Evolutionary conservation across 1,139 yeast genomes (phyloP).

Genomic region (Suhomyces chickasaworum): DNA sequence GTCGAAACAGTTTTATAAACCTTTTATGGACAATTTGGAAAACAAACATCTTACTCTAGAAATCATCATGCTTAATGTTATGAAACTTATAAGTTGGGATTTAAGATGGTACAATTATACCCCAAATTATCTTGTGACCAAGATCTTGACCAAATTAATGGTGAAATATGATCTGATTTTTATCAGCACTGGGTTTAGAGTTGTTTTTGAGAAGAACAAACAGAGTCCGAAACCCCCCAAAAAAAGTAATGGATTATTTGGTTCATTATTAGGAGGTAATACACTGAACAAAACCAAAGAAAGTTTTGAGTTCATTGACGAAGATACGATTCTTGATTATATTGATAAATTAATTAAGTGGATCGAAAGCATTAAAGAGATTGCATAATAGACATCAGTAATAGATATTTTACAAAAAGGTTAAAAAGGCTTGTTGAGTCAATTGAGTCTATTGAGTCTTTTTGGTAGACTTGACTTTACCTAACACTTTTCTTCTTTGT

Average conservation of each 20-base stretch:
- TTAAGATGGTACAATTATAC: conserved; percentile 46
- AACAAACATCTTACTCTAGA: conserved; percentile 37
- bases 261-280: conserved; percentile 20
- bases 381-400: not conserved
- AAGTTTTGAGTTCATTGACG: conserved; percentile 29
- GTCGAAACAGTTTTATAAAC: conserved; percentile 24
- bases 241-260: conserved; percentile 1
- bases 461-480: conserved; percentile 20
- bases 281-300: conserved; percentile 14
- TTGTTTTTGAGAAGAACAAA: conserved; percentile 40
- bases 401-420: too few relatives aligned
- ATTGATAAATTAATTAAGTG: conserved; percentile 34
- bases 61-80: conserved; percentile 35
- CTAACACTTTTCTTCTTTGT: conserved; percentile 75
- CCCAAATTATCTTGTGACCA: conserved; percentile 35
- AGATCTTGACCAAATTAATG: conserved; percentile 33
- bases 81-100: conserved; percentile 43
- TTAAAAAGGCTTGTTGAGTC: too few relatives aligned
- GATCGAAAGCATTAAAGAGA: conserved; percentile 27
- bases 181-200: conserved; percentile 34
- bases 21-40: conserved; percentile 30
- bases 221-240: conserved; percentile 14
- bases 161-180: conserved; percentile 35
- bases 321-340: conserved; percentile 40
- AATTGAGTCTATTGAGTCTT: conserved; percentile 18